Conservation (phyloP, 2,329 filamentous ascomycete genomes). For the Bisporella sp. region DNA sequence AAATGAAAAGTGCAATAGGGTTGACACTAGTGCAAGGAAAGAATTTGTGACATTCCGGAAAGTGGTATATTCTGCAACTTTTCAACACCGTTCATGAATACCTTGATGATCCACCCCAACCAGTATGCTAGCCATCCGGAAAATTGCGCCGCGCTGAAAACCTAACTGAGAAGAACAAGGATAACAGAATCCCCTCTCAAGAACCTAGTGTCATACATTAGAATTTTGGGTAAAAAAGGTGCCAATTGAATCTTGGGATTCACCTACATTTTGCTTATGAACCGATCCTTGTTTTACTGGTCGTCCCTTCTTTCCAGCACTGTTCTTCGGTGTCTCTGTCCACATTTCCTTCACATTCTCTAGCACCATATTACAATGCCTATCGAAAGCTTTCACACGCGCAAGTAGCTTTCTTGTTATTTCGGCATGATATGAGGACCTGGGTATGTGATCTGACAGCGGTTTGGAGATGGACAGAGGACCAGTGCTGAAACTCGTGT, state of each 20-base stretch:
- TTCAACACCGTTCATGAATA: background rate
- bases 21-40: too few species aligned
- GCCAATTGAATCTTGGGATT: background rate
- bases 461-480: conserved; percentile 93
- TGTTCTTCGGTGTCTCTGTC: conserved; percentile 83
- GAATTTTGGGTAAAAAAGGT: background rate
- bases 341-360: conserved; percentile 99
- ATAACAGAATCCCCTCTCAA: conserved; percentile 31
- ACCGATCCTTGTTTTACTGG: conserved; percentile 97
- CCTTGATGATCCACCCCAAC: background rate
- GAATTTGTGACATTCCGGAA: background rate
- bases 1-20: too few species aligned
- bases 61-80: background rate
- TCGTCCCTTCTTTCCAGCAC: conserved; percentile 80
- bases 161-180: conserved; percentile 29
- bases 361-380: conserved; percentile 98
- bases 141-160: conserved; percentile 1
- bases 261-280: conserved; percentile 92
- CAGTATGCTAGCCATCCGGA: background rate
- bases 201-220: conserved; percentile 22
- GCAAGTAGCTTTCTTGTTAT: conserved; percentile 98
- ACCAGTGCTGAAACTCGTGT: conserved; percentile 73
- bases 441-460: conserved; percentile 92
- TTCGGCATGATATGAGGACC: conserved; percentile 94
- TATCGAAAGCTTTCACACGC: conserved; percentile 95